Evolutionary conservation across 139 green algal genomes (phyloP).

Genomic region (Gonium pectorale): DNA sequence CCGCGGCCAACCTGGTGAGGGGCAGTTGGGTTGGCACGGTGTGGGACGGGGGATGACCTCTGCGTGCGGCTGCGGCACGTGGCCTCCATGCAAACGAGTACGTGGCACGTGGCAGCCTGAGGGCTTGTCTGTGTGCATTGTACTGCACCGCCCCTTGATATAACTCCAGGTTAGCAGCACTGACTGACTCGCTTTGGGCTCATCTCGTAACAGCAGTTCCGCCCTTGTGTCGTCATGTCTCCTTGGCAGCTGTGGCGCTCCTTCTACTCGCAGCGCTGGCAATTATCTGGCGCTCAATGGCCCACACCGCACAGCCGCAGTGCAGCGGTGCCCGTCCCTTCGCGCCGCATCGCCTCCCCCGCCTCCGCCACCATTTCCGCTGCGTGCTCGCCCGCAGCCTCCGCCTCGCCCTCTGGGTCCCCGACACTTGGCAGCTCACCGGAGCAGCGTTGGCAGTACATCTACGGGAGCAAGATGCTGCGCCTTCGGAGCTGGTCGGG

Average conservation of each 20-base stretch:
- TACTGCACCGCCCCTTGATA: no score
- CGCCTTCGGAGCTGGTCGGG: conserved; percentile 51
- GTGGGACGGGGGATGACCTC: no score
- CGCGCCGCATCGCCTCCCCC: neutral
- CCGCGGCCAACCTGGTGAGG: conserved; percentile 24
- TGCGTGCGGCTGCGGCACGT: no score
- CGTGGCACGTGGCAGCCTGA: no score
- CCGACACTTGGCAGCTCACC: neutral
- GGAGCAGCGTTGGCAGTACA: conserved; percentile 34
- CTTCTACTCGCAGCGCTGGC: conserved; percentile 61
- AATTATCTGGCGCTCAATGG: conserved; percentile 41
- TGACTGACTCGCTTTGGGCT: no score
- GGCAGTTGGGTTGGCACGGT: no score
- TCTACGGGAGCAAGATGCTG: conserved; percentile 62
- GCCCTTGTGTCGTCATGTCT: no score
- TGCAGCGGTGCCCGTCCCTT: neutral
- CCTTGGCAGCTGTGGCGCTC: conserved; percentile 46
- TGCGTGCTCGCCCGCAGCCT: neutral
- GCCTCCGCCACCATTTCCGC: neutral
- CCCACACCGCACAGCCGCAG: neutral
- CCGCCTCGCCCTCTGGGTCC: neutral
- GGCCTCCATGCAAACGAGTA: no score
- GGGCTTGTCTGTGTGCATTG: no score
- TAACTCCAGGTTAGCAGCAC: no score
- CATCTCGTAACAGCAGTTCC: no score